Percentiles rank a stretch among this genome's conserved stretches.
phyloP scores from a whole-genome alignment of 139 green algal species.

The Raphidocelis subcapitata region DNA sequence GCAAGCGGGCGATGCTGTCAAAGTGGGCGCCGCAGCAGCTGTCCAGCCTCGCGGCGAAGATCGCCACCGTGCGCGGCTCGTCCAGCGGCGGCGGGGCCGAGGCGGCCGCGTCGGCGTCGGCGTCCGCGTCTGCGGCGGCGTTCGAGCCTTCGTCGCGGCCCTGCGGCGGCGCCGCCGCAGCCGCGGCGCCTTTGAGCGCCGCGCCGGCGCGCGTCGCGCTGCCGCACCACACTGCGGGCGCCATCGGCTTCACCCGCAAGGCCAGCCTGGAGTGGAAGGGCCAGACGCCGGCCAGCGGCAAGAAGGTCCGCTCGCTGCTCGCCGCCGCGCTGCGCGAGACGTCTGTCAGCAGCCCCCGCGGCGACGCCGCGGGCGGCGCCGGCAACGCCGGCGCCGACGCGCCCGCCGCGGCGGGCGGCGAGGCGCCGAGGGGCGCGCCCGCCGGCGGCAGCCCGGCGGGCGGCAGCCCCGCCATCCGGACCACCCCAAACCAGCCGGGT shows the following conservation, averaged over 20 bases:
- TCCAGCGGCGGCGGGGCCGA: background rate
- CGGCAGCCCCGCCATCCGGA: background rate
- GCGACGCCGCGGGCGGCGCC: slow-evolving; percentile 3
- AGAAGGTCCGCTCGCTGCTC: slow-evolving; percentile 19
- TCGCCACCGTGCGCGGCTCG: slow-evolving; percentile 12
- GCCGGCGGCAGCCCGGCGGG: slow-evolving; percentile 10
- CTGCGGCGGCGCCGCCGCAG: background rate
- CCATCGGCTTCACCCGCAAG: slow-evolving; percentile 29
- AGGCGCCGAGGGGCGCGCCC: slow-evolving; percentile 15
- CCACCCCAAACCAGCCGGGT: no score
- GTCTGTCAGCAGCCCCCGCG: background rate
- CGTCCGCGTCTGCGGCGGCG: no score
- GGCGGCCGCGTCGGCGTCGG: background rate
- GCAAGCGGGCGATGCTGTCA: slow-evolving; percentile 53
- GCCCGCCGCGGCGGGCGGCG: background rate
- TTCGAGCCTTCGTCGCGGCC: background rate
- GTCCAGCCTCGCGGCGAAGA: slow-evolving; percentile 24
- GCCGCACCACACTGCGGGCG: no score
- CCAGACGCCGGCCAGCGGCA: background rate
- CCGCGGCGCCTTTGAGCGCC: background rate
- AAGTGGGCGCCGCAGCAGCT: slow-evolving; percentile 56
- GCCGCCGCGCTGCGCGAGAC: slow-evolving; percentile 15
- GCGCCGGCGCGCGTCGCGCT: background rate
- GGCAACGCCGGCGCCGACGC: background rate
- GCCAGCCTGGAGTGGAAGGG: slow-evolving; percentile 23